phyloP scores from a whole-genome alignment of 1,284 basidiomycete genomes.

The Ganoderma leucocontextum region DNA sequence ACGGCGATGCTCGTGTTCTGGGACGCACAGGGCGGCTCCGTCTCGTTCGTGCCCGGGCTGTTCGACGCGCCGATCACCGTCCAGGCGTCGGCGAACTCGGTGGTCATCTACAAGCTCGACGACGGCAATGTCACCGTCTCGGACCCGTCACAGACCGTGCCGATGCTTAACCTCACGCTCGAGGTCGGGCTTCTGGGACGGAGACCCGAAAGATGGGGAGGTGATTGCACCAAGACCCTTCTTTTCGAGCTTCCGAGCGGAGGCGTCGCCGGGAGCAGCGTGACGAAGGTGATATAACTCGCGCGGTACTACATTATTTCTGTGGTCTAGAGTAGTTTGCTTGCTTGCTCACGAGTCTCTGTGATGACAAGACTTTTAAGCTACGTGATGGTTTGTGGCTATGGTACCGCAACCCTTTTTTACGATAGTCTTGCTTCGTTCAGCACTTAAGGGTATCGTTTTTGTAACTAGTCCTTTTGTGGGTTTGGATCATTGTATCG shows the following conservation, averaged over 20 bases:
- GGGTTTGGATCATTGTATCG: neutral
- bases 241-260: slow-evolving; percentile 40
- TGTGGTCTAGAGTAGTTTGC: neutral
- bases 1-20: slow-evolving; percentile 47
- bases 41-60: slow-evolving; percentile 30
- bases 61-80: slow-evolving; percentile 48
- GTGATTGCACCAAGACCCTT: slow-evolving; percentile 38
- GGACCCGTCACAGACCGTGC: slow-evolving; percentile 60
- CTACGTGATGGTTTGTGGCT: too few species aligned
- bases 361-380: too few species aligned
- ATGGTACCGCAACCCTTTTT: neutral
- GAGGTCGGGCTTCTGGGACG: slow-evolving; percentile 35
- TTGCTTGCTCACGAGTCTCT: neutral
- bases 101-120: slow-evolving; percentile 54
- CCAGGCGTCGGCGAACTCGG: slow-evolving; percentile 48
- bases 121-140: slow-evolving; percentile 58
- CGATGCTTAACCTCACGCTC: slow-evolving; percentile 42
- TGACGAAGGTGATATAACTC: slow-evolving; percentile 40
- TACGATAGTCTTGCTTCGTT: neutral
- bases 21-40: slow-evolving; percentile 40
- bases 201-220: slow-evolving; percentile 21
- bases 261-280: slow-evolving; percentile 53
- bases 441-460: neutral
- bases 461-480: neutral
- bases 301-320: neutral